These are phyloP conservation scores for Thermothelomyces thermophilus DNA, from an alignment of 2,329 filamentous ascomycete species.

Conservation along the genomic window DNA sequence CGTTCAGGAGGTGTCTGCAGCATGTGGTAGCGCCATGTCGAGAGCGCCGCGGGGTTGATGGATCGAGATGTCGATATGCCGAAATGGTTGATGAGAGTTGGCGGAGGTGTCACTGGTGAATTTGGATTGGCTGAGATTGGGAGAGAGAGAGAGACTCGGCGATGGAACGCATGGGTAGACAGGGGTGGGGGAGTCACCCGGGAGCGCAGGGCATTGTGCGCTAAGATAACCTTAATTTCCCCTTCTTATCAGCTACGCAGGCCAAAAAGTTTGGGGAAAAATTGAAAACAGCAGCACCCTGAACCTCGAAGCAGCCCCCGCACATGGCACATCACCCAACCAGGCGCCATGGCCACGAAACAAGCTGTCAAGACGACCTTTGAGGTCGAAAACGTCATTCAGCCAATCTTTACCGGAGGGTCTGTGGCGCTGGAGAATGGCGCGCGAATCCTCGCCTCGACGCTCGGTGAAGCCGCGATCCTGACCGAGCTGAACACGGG, in stretches of 20 bases:
- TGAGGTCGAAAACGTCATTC: conserved; percentile 72
- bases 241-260: conserved; percentile 18
- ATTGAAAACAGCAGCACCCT: too few species aligned
- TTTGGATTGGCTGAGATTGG: background rate
- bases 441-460: conserved; percentile 77
- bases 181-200: background rate
- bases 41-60: background rate
- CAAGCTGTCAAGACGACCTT: conserved; percentile 78
- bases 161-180: background rate
- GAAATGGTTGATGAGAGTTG: background rate
- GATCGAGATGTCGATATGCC: background rate
- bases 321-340: conserved; percentile 14
- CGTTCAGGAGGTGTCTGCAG: background rate
- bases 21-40: background rate
- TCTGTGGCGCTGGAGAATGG: conserved; percentile 75
- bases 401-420: conserved; percentile 91
- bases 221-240: conserved; percentile 35
- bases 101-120: too few species aligned
- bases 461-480: conserved; percentile 85
- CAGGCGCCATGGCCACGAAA: conserved; percentile 50
- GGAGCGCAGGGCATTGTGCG: conserved; percentile 17
- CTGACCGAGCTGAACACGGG: conserved; percentile 81
- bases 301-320: too few species aligned
- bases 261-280: conserved; percentile 19
- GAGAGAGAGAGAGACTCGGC: background rate